Evolutionary conservation across 331 rosid genomes (phyloP), one percentile per base, ranked within the genome.

Genomic region (Quercus phellos): DNA sequence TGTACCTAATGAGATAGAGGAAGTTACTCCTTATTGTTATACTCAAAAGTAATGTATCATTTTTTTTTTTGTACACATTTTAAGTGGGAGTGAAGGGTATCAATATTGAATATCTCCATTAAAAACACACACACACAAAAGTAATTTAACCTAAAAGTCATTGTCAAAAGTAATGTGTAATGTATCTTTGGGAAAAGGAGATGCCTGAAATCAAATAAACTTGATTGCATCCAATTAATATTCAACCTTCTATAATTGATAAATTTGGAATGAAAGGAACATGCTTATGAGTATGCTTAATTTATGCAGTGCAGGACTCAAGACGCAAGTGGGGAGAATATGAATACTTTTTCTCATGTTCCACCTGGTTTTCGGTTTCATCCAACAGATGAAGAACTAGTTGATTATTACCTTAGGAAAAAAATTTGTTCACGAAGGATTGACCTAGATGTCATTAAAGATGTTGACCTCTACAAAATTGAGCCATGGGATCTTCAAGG

Each of bases 401-500:
- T 94, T 64, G 97, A 94, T 83, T 94, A 90, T 86, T 94, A 94
- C 81, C 98, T 94, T 2, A 87, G 97, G 77, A 92, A 86, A 73
- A 94, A 94, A 88, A 42, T 94, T 16, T 79, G 85, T 70, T 87
- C 94, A 70, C 87, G 91, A 73, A 89, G 88, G 85, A 88, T 94
- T 73, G 98, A 94, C 53, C 90, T 92, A 38, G 92, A 94, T 83
- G 96, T 94, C 75, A 94, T 94, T 27, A 94, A 92, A 87, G 98
- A 92, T 71, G 94, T 94, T 60, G 98, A 94, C 76, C 98, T 94
- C 83, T 94, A 94, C 78, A 92, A 84, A 84, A 94, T 94, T 59
- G 98, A 94, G 81, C 98, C 97, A 8, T 91, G 98, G 98, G 98
- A 94, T 87, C 98, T 94, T 71, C 90, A 92, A 92, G 98, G 98